A percentile compares a stretch with the other conserved stretches of the same genome.
These are phyloP conservation scores for Boletus patriciae DNA, from an alignment of 768 basidiomycete species.

Conservation along the genomic window DNA sequence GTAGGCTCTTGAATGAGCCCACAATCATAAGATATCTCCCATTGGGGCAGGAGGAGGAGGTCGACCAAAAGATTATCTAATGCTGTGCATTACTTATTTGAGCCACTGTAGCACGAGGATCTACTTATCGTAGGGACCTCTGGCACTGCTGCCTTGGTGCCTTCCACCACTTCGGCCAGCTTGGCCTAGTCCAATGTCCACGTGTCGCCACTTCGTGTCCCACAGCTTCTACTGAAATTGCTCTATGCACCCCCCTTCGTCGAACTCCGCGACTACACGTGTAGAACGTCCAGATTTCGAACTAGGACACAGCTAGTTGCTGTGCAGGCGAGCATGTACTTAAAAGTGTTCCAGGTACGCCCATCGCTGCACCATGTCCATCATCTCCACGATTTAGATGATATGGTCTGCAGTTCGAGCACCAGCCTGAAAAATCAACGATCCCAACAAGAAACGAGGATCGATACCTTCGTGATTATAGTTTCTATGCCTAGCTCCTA, in stretches of 20 bases:
- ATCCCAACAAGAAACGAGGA: neutral
- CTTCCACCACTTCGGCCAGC: no score
- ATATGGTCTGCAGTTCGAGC: neutral
- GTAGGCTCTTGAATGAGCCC: neutral
- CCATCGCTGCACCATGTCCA: neutral
- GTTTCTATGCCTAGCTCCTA: neutral
- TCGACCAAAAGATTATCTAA: neutral
- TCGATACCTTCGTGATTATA: neutral
- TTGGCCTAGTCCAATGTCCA: no score
- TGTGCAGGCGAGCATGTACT: neutral
- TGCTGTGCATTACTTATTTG: no score
- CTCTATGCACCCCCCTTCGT: no score
- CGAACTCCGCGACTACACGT: no score
- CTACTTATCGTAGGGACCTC: no score
- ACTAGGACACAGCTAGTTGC: neutral
- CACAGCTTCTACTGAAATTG: no score
- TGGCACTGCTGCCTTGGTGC: no score
- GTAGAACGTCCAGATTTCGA: no score
- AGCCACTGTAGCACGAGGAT: no score
- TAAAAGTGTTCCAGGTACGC: neutral
- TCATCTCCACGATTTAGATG: neutral
- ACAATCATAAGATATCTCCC: neutral
- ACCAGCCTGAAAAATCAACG: neutral
- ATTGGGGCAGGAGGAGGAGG: neutral
- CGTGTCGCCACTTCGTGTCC: no score